These are phyloP conservation scores for Cutaneotrichosporon spelunceum DNA, from an alignment of 1,284 basidiomycete species.

Conservation along the genomic window DNA sequence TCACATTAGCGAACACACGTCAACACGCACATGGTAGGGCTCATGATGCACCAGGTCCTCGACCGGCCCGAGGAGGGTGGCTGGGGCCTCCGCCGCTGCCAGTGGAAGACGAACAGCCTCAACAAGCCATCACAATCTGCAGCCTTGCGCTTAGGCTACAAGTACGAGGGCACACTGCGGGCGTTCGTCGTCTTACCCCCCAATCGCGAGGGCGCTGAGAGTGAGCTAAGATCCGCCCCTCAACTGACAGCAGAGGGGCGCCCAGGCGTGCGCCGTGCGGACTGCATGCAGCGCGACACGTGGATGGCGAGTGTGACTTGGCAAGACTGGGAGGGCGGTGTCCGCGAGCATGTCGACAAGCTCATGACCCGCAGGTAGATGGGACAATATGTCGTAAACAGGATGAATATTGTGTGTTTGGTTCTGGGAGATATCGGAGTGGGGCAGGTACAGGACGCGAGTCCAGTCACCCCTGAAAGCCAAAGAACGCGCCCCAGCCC, in stretches of 20 bases:
- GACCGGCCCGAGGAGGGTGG: conserved; percentile 37
- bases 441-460: neutral
- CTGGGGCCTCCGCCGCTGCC: conserved; percentile 40
- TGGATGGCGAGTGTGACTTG: conserved; percentile 40
- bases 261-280: conserved; percentile 25
- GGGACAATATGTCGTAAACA: neutral
- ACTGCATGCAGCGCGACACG: conserved; percentile 33
- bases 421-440: neutral
- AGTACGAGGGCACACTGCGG: conserved; percentile 35
- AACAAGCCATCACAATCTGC: conserved; percentile 33
- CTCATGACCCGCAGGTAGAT: conserved; percentile 26
- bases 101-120: conserved; percentile 44
- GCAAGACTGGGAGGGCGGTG: conserved; percentile 42
- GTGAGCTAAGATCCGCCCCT: conserved; percentile 26
- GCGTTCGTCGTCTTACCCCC: conserved; percentile 31
- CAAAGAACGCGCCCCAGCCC: neutral
- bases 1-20: conserved; percentile 40
- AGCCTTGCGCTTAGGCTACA: conserved; percentile 38
- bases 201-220: conserved; percentile 32
- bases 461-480: conserved; percentile 5
- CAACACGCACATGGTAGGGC: conserved; percentile 40
- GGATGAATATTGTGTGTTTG: conserved; percentile 8
- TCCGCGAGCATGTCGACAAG: conserved; percentile 35
- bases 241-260: conserved; percentile 31
- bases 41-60: conserved; percentile 41